A percentile compares a stretch with the other conserved stretches of the same genome.
Evolutionary conservation across 2,329 filamentous ascomycete species (phyloP).

Genomic region (Trichoderma sp.): DNA sequence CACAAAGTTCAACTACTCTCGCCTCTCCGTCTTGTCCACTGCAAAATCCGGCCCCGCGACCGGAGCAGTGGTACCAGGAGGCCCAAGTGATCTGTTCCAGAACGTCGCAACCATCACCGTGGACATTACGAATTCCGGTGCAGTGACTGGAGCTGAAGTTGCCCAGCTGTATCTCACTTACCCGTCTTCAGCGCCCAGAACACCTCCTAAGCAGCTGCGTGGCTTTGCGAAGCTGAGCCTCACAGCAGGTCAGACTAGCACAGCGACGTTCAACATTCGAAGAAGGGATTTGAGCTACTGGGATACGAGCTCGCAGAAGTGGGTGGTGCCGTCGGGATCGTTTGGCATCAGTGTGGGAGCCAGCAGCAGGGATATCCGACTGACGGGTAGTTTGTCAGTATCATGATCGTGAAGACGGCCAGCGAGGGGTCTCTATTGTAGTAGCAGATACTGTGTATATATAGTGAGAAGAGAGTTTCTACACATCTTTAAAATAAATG

Average conservation of each 20-base stretch:
- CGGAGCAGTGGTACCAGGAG: constrained; percentile 45
- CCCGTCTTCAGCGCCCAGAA: constrained; percentile 40
- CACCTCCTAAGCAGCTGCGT: constrained; percentile 59
- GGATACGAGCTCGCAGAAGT: constrained; percentile 64
- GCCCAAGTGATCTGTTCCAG: constrained; percentile 49
- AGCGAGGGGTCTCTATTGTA: not conserved
- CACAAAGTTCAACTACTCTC: constrained; percentile 62
- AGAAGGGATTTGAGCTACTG: constrained; percentile 67
- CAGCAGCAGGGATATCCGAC: constrained; percentile 48
- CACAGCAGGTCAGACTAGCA: constrained; percentile 55
- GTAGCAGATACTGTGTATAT: not conserved
- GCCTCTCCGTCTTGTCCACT: constrained; percentile 33
- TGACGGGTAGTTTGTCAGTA: constrained; percentile 33
- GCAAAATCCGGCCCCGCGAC: constrained; percentile 44
- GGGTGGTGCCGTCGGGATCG: constrained; percentile 48
- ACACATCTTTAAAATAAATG: not conserved
- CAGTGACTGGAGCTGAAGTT: constrained; percentile 49
- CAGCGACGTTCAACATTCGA: constrained; percentile 52
- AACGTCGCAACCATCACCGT: constrained; percentile 53
- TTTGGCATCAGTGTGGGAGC: constrained; percentile 48
- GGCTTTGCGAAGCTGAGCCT: constrained; percentile 63
- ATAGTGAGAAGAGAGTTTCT: not conserved
- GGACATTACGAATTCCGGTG: constrained; percentile 66
- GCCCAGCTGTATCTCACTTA: constrained; percentile 56
- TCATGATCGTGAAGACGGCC: not conserved